These are phyloP conservation scores for Sclerotiophoma versabilis DNA, from an alignment of 2,329 filamentous ascomycete species.

Conservation along the genomic window DNA sequence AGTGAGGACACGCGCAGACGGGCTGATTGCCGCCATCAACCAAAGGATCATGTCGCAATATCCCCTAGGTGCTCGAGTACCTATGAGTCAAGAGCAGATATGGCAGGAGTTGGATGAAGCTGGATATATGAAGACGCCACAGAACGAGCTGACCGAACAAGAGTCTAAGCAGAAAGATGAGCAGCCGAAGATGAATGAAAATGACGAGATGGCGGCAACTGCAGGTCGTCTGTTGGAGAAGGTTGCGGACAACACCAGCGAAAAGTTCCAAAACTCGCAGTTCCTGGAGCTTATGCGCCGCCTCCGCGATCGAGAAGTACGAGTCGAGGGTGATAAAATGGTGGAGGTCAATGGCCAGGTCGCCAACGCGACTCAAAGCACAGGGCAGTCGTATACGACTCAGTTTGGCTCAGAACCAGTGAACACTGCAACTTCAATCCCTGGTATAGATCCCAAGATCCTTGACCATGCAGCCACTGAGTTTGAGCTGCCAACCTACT, in stretches of 20 bases:
- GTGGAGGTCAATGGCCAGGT: constrained; percentile 57
- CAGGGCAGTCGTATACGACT: neutral
- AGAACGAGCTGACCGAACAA: constrained; percentile 24
- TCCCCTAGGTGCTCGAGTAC: constrained; percentile 32
- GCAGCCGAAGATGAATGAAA: constrained; percentile 50
- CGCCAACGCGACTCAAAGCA: neutral
- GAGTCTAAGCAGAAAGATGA: constrained; percentile 43
- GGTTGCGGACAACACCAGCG: constrained; percentile 70
- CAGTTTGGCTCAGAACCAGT: neutral
- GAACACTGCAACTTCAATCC: constrained; percentile 23
- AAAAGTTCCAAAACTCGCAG: constrained; percentile 79
- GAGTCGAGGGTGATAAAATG: constrained; percentile 73
- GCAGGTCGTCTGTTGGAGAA: constrained; percentile 74
- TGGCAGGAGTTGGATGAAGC: constrained; percentile 42
- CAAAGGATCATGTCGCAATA: constrained; percentile 48
- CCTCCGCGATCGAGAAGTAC: constrained; percentile 74
- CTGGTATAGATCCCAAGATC: constrained; percentile 38
- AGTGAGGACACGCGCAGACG: constrained; percentile 34
- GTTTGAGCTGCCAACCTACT: constrained; percentile 40
- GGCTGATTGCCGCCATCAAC: constrained; percentile 42
- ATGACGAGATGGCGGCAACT: constrained; percentile 74
- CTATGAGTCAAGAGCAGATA: constrained; percentile 33
- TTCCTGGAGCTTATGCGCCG: constrained; percentile 80
- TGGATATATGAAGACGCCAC: constrained; percentile 36
- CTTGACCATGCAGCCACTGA: constrained; percentile 40